Evolutionary conservation across 768 basidiomycete species (phyloP), one percentile per base, ranked within the genome.

Genomic region (Cystofilobasidium macerans): DNA sequence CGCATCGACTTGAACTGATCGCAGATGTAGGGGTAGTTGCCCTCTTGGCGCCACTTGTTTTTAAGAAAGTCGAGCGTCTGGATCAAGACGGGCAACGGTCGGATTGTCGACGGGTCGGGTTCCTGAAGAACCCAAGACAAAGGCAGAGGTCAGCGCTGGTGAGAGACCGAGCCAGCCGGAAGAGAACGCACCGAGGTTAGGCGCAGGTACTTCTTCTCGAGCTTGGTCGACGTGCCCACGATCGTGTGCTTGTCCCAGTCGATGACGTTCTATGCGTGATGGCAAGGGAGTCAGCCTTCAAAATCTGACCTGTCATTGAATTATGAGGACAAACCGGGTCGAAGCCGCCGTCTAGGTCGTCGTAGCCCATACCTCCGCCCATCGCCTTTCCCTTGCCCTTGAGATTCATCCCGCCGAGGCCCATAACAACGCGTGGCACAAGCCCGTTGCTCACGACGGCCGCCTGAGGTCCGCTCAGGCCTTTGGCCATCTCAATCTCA

Each of bases 1-100:
- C 95, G 85, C 66, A 99, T 78, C 75, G 88, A 91, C 81, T 99
- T 98, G 79, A 99, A 90, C 76, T 99, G 95, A 73, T 88, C 95
- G 75, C 94, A 92, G 73, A 97, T 89, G 86, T 90, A 99, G 64
- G 82, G 78, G 73, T 97, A 95, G 73, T 81, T 81, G 38, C 76
- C 73, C 70, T 87, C 88, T 70, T 86, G 82, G 71, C 84, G 82
- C 91, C 94, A 98, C 66, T 86, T 86, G 62, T 80, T 81, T 78
- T 95, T 98, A 58, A 99, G 81, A 71, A 91, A 85, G 53, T 81
- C 76, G 54, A 98, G 81, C 11, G 95, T 95, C 76, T 86, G 82
- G 76, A 87, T 84, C 36, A 99, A 82, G 40, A 98, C 79, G 62
- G 81, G 75, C 70, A 89, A 86, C 32, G 95, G 95, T 51, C 95